A percentile compares a stretch with the other conserved stretches of the same genome.
phyloP scores from a whole-genome alignment of 495 filamentous ascomycete species.

The Mytilinidion resinicola region DNA sequence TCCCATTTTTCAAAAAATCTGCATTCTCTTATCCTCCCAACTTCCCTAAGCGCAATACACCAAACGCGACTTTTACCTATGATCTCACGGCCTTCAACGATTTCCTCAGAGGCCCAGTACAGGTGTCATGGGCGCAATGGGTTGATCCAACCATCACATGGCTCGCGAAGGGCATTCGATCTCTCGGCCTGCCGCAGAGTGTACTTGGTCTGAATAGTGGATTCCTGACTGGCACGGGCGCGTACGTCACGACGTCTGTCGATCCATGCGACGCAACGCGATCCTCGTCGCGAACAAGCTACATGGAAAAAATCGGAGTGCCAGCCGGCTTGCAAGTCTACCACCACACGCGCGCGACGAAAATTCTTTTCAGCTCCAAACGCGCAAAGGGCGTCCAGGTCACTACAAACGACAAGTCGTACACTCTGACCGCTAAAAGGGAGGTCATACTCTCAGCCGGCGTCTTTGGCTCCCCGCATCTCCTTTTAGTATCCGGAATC shows the following conservation, averaged over 20 bases:
- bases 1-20: background rate
- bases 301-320: constrained; percentile 5
- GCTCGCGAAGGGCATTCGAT: too few relatives aligned
- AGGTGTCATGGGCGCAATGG: too few relatives aligned
- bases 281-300: background rate
- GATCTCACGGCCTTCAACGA: background rate
- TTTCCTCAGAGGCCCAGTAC: too few relatives aligned
- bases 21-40: background rate
- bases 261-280: too few relatives aligned
- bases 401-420: constrained; percentile 32
- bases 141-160: too few relatives aligned
- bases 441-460: constrained; percentile 57
- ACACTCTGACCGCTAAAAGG: constrained; percentile 41
- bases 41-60: background rate
- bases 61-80: background rate
- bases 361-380: constrained; percentile 42
- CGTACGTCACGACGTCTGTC: too few relatives aligned
- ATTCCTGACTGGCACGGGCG: too few relatives aligned
- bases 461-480: constrained; percentile 30
- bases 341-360: constrained; percentile 36
- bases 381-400: constrained; percentile 46
- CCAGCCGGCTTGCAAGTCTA: constrained; percentile 28
- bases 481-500: constrained; percentile 36
- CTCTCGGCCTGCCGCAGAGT: too few relatives aligned
- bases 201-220: too few relatives aligned